Base-by-base conservation (phyloP, 2,329 filamentous ascomycete species). In the Hypoxylon sp. region DNA sequence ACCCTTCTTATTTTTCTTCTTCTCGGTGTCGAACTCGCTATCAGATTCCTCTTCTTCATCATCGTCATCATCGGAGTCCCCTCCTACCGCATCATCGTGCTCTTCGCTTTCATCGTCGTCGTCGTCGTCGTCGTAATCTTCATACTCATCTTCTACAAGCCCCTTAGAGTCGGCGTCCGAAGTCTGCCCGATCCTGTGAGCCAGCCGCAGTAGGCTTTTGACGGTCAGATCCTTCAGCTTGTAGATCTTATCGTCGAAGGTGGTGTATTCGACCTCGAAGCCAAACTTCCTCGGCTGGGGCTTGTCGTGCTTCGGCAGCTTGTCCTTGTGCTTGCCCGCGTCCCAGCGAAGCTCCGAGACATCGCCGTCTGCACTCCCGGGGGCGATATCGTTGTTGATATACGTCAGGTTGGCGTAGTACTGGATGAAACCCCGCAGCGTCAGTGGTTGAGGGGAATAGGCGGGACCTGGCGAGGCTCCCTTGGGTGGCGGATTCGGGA, bases 381-480 rank as follows among this genome's bases (percentile, higher is more conserved):
- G 72, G 17, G 77, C 73, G 49, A 88, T 83, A 62, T 91, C 87
- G 70, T 93, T 91, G 79, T 98, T 96, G 78, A 97, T 89, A 61
- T 87, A 80, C 0, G 94, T 98, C n/a, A 99, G 80, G 76, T 99
- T 99, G 64, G 94, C 93, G 77, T 88, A 97, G 77, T 96, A 97
- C 73, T 99, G 95, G 3, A 88, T 93, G 77, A 93, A 97, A 4
- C 92, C 88, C 2, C 90, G 84, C 65, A 94, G 82, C 0, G 92
- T 91, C 37, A 98, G 82, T 0, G 92, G 82, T 75, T 99, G 95
- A 6, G 91, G 88, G 19, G 89, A 93, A 78, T 99, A 98, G 6
- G 92, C 95, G 0, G 95, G 95, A 0, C 95, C 95, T 0, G 94
- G 94, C 5, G 87, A 87, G 6, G 90, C 79, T 1, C 85, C 85